Evolutionary conservation across 2,329 filamentous ascomycete species (phyloP), one percentile per base, ranked within the genome.

Genomic region (Daldinia sp.): DNA sequence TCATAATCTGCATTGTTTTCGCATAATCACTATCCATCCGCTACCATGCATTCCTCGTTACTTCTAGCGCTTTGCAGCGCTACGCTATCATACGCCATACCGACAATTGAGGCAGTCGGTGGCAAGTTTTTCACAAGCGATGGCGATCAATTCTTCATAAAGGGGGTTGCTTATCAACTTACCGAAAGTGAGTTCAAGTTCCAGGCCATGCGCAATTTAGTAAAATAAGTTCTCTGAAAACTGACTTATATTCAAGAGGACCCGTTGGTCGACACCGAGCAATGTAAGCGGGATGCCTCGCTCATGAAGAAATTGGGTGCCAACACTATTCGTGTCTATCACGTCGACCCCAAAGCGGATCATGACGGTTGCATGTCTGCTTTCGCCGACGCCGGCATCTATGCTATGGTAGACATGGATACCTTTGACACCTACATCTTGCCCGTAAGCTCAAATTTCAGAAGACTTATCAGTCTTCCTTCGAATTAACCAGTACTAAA

Each of bases 261-360:
- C 77, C 94, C 93, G 55, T 87, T 97, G 69, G 82, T 92, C 73
- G 87, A 96, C 78, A 86, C 87, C 44, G 87, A 87, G 54, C 94
- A 97, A 82, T 97, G 93, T 83, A 80, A 86, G 74, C 88, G 89
- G 73, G 94, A 97, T 82, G 90, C 90, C 46, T 78, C 83, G 15
- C 85, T 94, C 76, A 97, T 97, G 92, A 87, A 92, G 79, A 88
- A 89, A 18, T 84, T 97, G 60, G 93, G 93, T 69, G 88, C 92
- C 78, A 97, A 97, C 79, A 86, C 91, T 33, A 93, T 97, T 75
- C 92, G 94, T 64, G 92, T 96, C 65, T 97, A 97, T 80, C 93
- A 97, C 77, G 93, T 97, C 68, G 90, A 97, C 74, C 82, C 92
- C 1, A 79, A 81, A 2, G 88, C 82, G 35, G 83, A 95, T 78